A percentile compares a stretch with the other conserved stretches of the same genome.
These are phyloP conservation scores for Monosporascus sp. DNA, from an alignment of 2,329 filamentous ascomycete species.

Conservation along the genomic window DNA sequence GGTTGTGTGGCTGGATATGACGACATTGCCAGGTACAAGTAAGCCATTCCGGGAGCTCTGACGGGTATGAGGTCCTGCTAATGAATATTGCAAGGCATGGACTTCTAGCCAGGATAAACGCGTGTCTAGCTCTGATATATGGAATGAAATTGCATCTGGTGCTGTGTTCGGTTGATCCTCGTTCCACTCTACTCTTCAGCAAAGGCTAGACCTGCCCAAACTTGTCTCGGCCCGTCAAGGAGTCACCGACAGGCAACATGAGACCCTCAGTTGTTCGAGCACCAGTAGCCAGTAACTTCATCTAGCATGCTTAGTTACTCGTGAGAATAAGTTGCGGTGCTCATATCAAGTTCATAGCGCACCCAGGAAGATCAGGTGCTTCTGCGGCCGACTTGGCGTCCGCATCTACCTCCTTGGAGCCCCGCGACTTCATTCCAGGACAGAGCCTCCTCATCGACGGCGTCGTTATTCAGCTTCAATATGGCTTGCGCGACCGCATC, in stretches of 20 bases:
- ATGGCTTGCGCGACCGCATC: constrained; percentile 24
- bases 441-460: constrained; percentile 24
- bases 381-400: constrained; percentile 23
- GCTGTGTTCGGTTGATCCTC: too few species aligned
- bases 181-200: too few species aligned
- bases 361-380: constrained; percentile 21
- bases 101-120: too few species aligned
- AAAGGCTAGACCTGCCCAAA: too few species aligned
- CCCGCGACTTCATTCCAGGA: constrained; percentile 26
- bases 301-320: constrained; percentile 26
- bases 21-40: too few species aligned
- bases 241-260: constrained; percentile 29
- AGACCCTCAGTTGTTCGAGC: constrained; percentile 27
- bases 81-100: too few species aligned
- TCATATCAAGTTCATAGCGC: constrained; percentile 27
- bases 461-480: constrained; percentile 27
- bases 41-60: too few species aligned
- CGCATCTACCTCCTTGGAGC: constrained; percentile 24
- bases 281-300: constrained; percentile 22
- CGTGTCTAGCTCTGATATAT: too few species aligned
- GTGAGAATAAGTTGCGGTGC: constrained; percentile 24
- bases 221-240: constrained; percentile 17
- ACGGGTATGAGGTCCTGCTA: too few species aligned
- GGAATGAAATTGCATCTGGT: too few species aligned
- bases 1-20: too few species aligned